Evolutionary conservation across 345 rosid genomes (phyloP), one percentile per base, ranked within the genome.

Genomic region (Sisymbrium altissimum): DNA sequence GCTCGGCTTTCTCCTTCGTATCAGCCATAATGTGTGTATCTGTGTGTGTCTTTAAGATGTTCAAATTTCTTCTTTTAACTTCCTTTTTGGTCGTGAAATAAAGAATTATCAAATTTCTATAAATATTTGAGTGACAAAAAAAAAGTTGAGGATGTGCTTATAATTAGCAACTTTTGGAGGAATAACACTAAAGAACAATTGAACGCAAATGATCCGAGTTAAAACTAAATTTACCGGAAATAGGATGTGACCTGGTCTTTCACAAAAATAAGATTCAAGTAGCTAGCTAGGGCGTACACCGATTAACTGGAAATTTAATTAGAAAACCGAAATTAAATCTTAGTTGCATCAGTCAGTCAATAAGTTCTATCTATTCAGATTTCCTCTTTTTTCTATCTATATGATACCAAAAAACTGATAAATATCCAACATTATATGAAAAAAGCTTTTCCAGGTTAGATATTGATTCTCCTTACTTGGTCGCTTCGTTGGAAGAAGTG

Each of bases 1-100:
- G 85, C 41, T 87, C 89, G 0, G 88, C 86, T 70, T 78, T 69
- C 32, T 83, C 97, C 7, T 75, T 82, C 6, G 79, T 84, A 11
- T 85, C 88, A 12, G 84, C 93, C 92, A 90, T 90, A 14, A 7
- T 64, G n/a, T 45, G 11, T 43, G 38, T 53, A 14, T 29, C 5
- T 58, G 0, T 11, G 35, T 58, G 61, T 30, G 10, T 57, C 5
- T 58, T 55, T 30, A 63, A 6, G 64, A 54, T 54, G 58, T 35
- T 48, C 39, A 64, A 49, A 14, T 5, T 13, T 39, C 12, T 39
- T 62, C 61, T 53, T 14, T 40, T 13, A 39, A 17, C 41, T 49
- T 35, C 36, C 25, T 50, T 64, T n/a, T 66, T 55, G 17, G 39
- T 5, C 41, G 41, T 38, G 18, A 14, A 52, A 52, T 59, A 4